Evolutionary conservation across 768 basidiomycete species (phyloP).

Genomic region (Podaxis rugospora): DNA sequence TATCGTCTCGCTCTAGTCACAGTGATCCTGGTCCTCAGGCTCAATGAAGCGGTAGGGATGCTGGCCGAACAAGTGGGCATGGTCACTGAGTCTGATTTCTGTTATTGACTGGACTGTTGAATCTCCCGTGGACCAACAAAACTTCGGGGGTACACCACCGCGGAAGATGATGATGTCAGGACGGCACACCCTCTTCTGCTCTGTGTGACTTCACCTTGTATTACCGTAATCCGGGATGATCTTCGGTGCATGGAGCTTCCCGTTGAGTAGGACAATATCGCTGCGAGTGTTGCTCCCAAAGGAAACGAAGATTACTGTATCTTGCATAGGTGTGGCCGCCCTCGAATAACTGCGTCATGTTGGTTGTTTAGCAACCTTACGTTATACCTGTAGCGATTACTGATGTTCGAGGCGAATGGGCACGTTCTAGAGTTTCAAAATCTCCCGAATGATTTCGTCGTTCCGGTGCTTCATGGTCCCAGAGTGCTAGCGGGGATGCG

Average conservation of each 20-base stretch:
- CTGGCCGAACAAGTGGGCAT: neutral
- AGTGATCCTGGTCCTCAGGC: neutral
- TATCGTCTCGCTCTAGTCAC: neutral
- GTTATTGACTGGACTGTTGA: neutral
- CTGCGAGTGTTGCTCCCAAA: constrained; percentile 4
- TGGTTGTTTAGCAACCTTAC: neutral
- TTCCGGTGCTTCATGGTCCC: neutral
- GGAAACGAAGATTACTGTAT: neutral
- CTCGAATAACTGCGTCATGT: neutral
- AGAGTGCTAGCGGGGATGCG: neutral
- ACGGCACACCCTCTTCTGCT: neutral
- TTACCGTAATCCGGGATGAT: constrained; percentile 4
- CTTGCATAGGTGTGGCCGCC: neutral
- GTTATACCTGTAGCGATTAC: neutral
- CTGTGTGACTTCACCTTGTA: constrained; percentile 5
- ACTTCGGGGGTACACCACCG: neutral
- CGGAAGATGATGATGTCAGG: neutral
- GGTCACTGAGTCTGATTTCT: neutral
- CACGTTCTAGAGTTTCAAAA: no score
- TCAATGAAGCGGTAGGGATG: neutral
- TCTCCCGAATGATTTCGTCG: constrained; percentile 2
- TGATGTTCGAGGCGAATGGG: constrained; percentile 1
- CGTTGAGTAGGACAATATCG: constrained; percentile 7
- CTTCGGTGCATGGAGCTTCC: constrained; percentile 7
- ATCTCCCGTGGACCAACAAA: neutral